Percentiles rank a stretch among this genome's conserved stretches.
Evolutionary conservation across 1,284 basidiomycete genomes (phyloP).

Genomic region (Spongiforma sp.): DNA sequence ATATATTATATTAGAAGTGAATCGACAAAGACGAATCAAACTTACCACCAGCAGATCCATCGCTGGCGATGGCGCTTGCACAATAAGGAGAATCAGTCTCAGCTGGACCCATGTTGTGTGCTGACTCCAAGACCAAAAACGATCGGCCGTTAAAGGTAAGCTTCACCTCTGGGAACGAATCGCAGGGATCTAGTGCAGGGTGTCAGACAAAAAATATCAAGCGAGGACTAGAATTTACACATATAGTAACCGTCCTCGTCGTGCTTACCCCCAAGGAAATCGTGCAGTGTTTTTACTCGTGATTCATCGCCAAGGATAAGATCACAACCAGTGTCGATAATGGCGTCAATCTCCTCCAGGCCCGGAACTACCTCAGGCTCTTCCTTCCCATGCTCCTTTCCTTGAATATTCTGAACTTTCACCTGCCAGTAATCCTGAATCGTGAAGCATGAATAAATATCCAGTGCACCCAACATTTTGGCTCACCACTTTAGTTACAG

Average conservation of each 20-base stretch:
- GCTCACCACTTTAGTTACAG: slow-evolving; percentile 37
- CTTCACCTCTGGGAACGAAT: slow-evolving; percentile 10
- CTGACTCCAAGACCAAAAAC: too few relatives aligned
- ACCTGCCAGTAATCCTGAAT: slow-evolving; percentile 50
- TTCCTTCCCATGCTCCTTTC: too few relatives aligned
- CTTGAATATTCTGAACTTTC: slow-evolving; percentile 40
- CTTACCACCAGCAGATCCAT: slow-evolving; percentile 1
- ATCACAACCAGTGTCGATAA: slow-evolving; percentile 55
- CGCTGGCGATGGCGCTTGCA: slow-evolving; percentile 9
- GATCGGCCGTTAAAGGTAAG: background rate
- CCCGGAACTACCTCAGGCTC: slow-evolving; percentile 16
- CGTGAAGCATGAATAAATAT: background rate
- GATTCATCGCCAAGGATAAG: slow-evolving; percentile 43
- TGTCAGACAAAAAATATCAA: background rate
- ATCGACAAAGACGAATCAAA: background rate
- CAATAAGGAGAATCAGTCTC: slow-evolving; percentile 7
- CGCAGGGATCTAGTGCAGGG: slow-evolving; percentile 16
- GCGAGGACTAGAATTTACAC: background rate
- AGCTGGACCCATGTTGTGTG: too few relatives aligned
- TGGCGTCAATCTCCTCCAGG: slow-evolving; percentile 32
- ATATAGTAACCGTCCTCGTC: slow-evolving; percentile 8
- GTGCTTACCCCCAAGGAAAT: slow-evolving; percentile 8
- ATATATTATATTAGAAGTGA: background rate
- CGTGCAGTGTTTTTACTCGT: slow-evolving; percentile 4
- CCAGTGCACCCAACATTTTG: background rate